Percentiles rank a stretch among this genome's conserved stretches.
Evolutionary conservation across 345 rosid species (phyloP).

Genomic region (Rhizophora apiculata): DNA sequence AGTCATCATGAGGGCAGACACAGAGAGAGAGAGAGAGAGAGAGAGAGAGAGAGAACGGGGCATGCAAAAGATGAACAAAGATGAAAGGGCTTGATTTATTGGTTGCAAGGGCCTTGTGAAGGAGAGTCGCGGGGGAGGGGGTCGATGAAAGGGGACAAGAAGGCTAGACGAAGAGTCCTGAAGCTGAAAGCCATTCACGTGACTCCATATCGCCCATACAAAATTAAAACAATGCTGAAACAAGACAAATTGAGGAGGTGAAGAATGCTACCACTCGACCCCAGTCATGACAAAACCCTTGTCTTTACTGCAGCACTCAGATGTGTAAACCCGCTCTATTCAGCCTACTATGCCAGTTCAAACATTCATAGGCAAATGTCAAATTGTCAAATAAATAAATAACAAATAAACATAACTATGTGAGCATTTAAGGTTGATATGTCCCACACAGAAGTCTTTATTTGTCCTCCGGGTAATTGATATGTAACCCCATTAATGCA

Average conservation of each 20-base stretch:
- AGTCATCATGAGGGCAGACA: slow-evolving; percentile 22
- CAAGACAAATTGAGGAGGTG: slow-evolving; percentile 42
- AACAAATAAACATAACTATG: not conserved
- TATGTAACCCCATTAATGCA: slow-evolving; percentile 10
- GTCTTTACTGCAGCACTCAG: slow-evolving; percentile 6
- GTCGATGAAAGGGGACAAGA: no score
- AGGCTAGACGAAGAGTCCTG: slow-evolving; percentile 21
- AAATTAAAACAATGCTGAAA: slow-evolving; percentile 18
- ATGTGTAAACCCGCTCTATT: no score
- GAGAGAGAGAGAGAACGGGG: not conserved
- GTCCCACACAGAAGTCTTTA: slow-evolving; percentile 31
- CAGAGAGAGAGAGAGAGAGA: not conserved
- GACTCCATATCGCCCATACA: slow-evolving; percentile 39
- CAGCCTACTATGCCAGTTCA: not conserved
- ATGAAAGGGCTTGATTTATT: slow-evolving; percentile 7
- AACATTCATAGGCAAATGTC: not conserved
- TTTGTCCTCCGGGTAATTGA: slow-evolving; percentile 21
- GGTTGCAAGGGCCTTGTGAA: slow-evolving; percentile 3
- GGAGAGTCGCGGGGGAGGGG: not conserved
- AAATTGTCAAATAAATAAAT: not conserved
- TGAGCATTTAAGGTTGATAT: slow-evolving; percentile 16
- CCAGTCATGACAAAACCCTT: slow-evolving; percentile 34
- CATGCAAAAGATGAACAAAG: slow-evolving; percentile 7
- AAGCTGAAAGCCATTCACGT: slow-evolving; percentile 39
- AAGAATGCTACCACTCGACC: slow-evolving; percentile 41